Conservation (phyloP, 257 asterid species). For the Ilex asprella region DNA sequence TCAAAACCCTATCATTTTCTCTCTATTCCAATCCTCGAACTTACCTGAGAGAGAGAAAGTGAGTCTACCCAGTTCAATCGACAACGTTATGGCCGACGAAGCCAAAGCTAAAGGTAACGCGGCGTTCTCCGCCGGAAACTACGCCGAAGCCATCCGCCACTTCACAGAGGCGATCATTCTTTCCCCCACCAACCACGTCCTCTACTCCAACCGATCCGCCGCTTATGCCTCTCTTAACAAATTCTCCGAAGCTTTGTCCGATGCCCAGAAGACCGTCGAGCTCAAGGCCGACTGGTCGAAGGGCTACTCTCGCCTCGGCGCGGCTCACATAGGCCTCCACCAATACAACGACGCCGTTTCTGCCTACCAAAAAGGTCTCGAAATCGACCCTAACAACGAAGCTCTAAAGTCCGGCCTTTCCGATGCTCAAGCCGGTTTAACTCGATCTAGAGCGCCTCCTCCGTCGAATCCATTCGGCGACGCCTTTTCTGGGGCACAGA, state of each 20-base stretch:
- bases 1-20: too few species aligned
- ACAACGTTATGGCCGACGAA: conserved; percentile 65
- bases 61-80: too few species aligned
- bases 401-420: conserved; percentile 72
- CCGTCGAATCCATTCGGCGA: conserved; percentile 62
- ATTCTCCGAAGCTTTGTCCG: conserved; percentile 65
- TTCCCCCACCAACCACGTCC: conserved; percentile 69
- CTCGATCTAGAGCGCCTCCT: conserved; percentile 26
- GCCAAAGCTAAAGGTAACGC: conserved; percentile 92
- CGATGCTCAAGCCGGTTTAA: conserved; percentile 57
- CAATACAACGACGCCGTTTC: conserved; percentile 48
- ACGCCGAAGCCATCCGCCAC: conserved; percentile 51
- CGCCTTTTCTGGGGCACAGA: conserved; percentile 81
- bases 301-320: conserved; percentile 90
- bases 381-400: conserved; percentile 72
- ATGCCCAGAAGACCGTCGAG: conserved; percentile 80
- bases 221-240: conserved; percentile 63
- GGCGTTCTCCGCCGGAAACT: conserved; percentile 77
- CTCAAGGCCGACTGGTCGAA: conserved; percentile 80
- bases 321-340: conserved; percentile 68
- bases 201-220: conserved; percentile 93
- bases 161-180: conserved; percentile 68
- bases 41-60: too few species aligned
- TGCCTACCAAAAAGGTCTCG: conserved; percentile 68
- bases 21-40: too few species aligned